phyloP scores from a whole-genome alignment of 2,329 filamentous ascomycete species.

The Aspergillus terreus region DNA sequence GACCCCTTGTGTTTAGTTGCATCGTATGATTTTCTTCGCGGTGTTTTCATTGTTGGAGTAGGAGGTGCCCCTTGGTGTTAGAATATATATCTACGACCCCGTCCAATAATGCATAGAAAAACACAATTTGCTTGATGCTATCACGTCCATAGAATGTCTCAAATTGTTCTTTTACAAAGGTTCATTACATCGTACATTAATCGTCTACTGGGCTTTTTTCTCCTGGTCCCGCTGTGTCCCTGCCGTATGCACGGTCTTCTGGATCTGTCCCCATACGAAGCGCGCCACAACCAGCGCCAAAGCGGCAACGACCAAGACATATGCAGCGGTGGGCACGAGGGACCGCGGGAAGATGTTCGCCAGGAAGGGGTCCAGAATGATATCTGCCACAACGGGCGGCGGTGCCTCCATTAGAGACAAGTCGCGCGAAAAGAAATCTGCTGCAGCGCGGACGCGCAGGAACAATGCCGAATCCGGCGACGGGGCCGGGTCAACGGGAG shows the following conservation, averaged over 20 bases:
- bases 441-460: constrained; percentile 69
- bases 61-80: not conserved
- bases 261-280: constrained; percentile 24
- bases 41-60: too few relatives aligned
- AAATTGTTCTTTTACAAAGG: not conserved
- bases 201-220: constrained; percentile 10
- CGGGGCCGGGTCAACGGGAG: constrained; percentile 15
- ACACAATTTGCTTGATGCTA: too few relatives aligned
- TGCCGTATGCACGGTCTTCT: constrained; percentile 15
- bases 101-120: too few relatives aligned
- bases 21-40: not conserved
- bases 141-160: too few relatives aligned
- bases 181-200: not conserved
- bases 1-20: too few relatives aligned
- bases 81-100: too few relatives aligned
- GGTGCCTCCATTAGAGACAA: constrained; percentile 69
- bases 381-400: constrained; percentile 71
- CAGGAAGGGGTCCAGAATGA: constrained; percentile 81
- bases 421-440: constrained; percentile 81
- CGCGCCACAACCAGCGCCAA: constrained; percentile 46
- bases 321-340: constrained; percentile 66
- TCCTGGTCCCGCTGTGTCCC: constrained; percentile 8
- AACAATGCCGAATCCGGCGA: constrained; percentile 57
- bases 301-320: constrained; percentile 61
- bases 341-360: constrained; percentile 76